Conservation (phyloP, 345 rosid species). For the Populus pruinosa region DNA sequence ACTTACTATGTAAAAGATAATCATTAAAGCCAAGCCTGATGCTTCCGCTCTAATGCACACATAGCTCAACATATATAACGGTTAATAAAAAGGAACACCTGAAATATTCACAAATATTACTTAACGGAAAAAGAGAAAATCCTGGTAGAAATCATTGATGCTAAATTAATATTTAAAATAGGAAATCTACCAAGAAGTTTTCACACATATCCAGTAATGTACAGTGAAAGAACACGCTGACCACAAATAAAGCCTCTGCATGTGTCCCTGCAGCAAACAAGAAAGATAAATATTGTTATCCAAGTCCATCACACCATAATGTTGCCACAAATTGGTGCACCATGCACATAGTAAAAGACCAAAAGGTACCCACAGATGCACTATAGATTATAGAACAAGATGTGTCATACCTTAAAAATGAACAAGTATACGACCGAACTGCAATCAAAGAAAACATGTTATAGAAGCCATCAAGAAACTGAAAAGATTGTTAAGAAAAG, state of each 20-base stretch:
- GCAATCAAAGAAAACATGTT: slow-evolving; percentile 55
- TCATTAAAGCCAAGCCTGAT: slow-evolving; percentile 46
- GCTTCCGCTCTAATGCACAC: slow-evolving; percentile 52
- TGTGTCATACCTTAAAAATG: slow-evolving; percentile 38
- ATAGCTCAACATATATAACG: slow-evolving; percentile 54
- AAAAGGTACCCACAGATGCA: not conserved
- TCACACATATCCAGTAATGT: slow-evolving; percentile 37
- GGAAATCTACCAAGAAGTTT: slow-evolving; percentile 38
- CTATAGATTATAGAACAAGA: not conserved
- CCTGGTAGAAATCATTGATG: not conserved
- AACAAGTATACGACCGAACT: slow-evolving; percentile 51
- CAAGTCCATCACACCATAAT: not conserved
- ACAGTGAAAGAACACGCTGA: slow-evolving; percentile 33
- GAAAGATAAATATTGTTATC: not conserved
- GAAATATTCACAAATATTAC: slow-evolving; percentile 10
- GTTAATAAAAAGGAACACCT: slow-evolving; percentile 56
- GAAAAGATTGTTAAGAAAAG: slow-evolving; percentile 20
- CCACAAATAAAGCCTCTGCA: slow-evolving; percentile 41
- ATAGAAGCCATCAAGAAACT: slow-evolving; percentile 55
- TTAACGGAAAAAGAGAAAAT: not conserved
- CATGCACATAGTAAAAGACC: not conserved
- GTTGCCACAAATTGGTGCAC: not conserved
- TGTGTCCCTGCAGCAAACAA: slow-evolving; percentile 35
- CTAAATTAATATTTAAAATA: not conserved
- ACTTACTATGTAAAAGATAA: slow-evolving; percentile 46